Base-by-base conservation (phyloP, 495 filamentous ascomycete species). In the Annulohypoxylon nitens region DNA sequence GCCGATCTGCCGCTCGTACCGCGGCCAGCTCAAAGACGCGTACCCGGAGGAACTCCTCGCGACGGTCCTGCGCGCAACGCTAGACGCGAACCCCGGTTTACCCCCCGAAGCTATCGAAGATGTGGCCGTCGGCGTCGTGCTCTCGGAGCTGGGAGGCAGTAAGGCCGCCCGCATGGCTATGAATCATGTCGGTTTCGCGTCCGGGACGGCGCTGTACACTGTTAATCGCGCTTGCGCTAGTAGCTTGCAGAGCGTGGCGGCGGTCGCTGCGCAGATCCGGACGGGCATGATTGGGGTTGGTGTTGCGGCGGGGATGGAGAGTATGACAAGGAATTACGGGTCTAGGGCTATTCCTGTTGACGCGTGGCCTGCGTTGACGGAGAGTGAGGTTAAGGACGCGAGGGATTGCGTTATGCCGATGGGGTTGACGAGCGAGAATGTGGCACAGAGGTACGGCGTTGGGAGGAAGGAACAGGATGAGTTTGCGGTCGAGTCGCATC, bases 141-240 rank as follows among this genome's bases (percentile, higher is more conserved):
- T 98, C 43, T 92, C 92, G 61, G 93, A 97, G 78, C 93, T 98
- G 25, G 95, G 95, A 61, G 94, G 94, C 64, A 90, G 89, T 62
- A 98, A 98, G 84, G 93, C 93, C 11, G 93, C 92, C 37, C 92
- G 95, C 70, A 97, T 97, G 94, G 93, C 93, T 47, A 87, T 93
- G 74, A 91, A 93, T 78, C 91, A 95, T 81, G 88, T 89, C 66
- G 93, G 93, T 37, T 93, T 92, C 79, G 89, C 93, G n/a, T 80
- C 86, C 68, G 64, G 73, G 12, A 94, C 93, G 0, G 86, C 89
- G 33, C 91, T 97, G 69, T 90, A 92, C 83, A 97, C 95, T 1
- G 88, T 93, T 75, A 98, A 98, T 82, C 86, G 95, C 26, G 93
- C 95, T 37, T 98, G 95, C 80, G 87, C 90, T 10, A 93, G 90